These are phyloP conservation scores for Pythium dissotocum DNA, from an alignment of 352 stramenopile species.

Conservation along the genomic window DNA sequence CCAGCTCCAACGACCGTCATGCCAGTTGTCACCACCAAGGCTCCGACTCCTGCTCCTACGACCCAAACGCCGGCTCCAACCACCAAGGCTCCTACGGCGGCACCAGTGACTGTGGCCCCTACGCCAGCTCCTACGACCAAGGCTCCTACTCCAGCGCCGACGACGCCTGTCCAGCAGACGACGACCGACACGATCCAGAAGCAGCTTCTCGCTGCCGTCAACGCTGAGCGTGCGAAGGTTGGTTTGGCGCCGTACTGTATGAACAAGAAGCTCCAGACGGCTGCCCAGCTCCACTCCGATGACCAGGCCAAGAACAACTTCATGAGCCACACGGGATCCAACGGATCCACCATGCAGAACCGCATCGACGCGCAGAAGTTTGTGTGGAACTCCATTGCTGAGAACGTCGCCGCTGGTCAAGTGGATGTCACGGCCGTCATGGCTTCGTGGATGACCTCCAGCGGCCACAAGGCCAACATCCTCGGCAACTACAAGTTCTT, in stretches of 20 bases:
- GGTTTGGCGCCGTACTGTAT: constrained; percentile 40
- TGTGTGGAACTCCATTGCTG: constrained; percentile 31
- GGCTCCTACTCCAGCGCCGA: background rate
- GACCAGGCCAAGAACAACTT: constrained; percentile 33
- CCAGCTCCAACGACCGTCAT: background rate
- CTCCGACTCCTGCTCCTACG: background rate
- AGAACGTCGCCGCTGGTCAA: constrained; percentile 59
- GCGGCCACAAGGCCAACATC: constrained; percentile 40
- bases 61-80: background rate
- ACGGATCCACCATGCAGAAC: constrained; percentile 19
- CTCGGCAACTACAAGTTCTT: constrained; percentile 32
- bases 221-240: constrained; percentile 48
- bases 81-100: background rate
- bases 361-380: constrained; percentile 25
- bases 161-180: background rate
- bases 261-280: constrained; percentile 39
- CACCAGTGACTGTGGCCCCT: background rate
- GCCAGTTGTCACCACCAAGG: background rate
- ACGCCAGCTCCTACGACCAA: background rate
- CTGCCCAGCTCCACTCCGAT: constrained; percentile 35
- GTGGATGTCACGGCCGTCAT: constrained; percentile 38
- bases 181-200: background rate
- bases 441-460: constrained; percentile 53
- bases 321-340: constrained; percentile 37
- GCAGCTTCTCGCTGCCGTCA: constrained; percentile 29